phyloP scores from a whole-genome alignment of 768 basidiomycete genomes.

The Lentinula lateritia region DNA sequence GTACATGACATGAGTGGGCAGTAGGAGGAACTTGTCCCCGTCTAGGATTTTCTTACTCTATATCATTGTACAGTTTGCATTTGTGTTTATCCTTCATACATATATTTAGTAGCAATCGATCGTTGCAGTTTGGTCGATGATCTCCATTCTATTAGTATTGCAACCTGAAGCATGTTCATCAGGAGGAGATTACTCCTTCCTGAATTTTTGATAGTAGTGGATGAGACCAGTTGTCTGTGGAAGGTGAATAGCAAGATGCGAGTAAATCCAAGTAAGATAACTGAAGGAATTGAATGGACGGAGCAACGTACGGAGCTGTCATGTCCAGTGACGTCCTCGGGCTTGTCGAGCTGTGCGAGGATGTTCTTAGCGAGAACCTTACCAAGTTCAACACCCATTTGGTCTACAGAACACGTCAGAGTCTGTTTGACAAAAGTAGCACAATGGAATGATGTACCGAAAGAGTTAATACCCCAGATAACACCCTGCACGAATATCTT shows the following conservation, averaged over 20 bases:
- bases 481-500: constrained; percentile 99
- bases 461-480: constrained; percentile 98
- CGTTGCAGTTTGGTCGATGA: not conserved
- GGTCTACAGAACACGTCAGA: constrained; percentile 49
- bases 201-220: constrained; percentile 91
- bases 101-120: not conserved
- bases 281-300: constrained; percentile 14
- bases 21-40: no score
- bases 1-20: no score
- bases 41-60: no score
- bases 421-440: not conserved
- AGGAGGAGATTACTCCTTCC: constrained; percentile 50
- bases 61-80: not conserved
- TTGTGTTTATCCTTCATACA: not conserved
- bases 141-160: not conserved
- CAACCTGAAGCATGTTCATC: not conserved
- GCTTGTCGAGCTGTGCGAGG: constrained; percentile 76
- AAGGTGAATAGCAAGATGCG: not conserved
- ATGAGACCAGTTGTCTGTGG: constrained; percentile 89
- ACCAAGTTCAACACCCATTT: constrained; percentile 99
- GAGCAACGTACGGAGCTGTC: constrained; percentile 65
- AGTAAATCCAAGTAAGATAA: not conserved
- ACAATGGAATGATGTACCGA: constrained; percentile 50
- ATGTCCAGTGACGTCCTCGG: constrained; percentile 78
- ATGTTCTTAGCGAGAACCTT: constrained; percentile 98